Conservation (phyloP, 2,329 filamentous ascomycete species). For the Aspergillus chevalieri region DNA sequence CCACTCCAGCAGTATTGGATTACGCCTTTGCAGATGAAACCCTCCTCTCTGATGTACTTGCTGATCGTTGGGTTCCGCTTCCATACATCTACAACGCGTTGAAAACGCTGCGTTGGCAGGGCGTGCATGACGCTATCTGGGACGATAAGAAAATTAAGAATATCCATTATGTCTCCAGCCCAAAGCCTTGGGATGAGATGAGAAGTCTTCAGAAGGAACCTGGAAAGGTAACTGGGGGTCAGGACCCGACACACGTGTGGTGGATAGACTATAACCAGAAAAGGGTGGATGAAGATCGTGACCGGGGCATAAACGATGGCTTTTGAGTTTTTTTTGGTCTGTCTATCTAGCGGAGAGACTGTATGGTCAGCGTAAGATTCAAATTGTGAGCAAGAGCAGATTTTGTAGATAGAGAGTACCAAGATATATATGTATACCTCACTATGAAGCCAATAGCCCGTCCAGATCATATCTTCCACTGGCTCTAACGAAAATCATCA, state of each 20-base stretch:
- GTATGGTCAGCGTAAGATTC: too few relatives aligned
- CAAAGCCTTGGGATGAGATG: constrained; percentile 9
- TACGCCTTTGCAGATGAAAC: neutral
- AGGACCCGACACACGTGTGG: too few relatives aligned
- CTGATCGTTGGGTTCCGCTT: constrained; percentile 50
- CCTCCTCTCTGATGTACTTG: constrained; percentile 47
- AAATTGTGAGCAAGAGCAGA: too few relatives aligned
- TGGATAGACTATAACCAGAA: too few relatives aligned
- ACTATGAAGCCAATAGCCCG: constrained; percentile 16
- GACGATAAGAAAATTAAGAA: constrained; percentile 5
- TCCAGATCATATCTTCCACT: constrained; percentile 13
- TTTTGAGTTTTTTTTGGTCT: too few relatives aligned
- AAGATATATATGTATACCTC: constrained; percentile 13
- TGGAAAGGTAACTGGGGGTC: constrained; percentile 1
- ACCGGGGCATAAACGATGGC: too few relatives aligned
- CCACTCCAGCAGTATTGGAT: too few relatives aligned
- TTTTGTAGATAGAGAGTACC: too few relatives aligned
- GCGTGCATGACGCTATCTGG: constrained; percentile 11
- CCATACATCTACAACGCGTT: constrained; percentile 58
- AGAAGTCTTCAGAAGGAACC: constrained; percentile 11
- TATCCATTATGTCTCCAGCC: constrained; percentile 13
- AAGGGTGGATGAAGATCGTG: too few relatives aligned
- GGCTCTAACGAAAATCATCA: constrained; percentile 13
- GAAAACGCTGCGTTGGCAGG: constrained; percentile 49
- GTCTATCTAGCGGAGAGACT: neutral